Conservation (phyloP, 73 alveolate species). For the Paramecium sexaurelia region DNA sequence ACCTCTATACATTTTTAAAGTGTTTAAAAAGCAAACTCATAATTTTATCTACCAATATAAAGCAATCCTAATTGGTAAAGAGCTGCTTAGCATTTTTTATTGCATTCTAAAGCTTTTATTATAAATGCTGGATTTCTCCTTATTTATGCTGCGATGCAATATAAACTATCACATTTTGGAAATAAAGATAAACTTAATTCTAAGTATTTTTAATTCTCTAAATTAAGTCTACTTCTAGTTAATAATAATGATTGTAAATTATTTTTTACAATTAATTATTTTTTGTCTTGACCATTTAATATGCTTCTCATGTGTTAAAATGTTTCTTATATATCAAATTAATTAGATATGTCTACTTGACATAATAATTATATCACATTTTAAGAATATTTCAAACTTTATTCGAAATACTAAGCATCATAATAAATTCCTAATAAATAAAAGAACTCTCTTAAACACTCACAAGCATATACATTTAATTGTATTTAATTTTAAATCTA, state of each 20-base stretch:
- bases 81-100: conserved; percentile 31
- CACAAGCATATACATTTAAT: neutral
- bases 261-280: conserved; percentile 17
- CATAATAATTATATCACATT: neutral
- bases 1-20: conserved; percentile 12
- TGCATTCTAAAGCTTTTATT: conserved; percentile 24
- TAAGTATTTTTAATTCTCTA: neutral
- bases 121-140: neutral
- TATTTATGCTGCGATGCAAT: neutral
- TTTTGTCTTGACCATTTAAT: neutral
- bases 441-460: conserved; percentile 45
- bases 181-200: neutral
- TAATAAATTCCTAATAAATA: conserved; percentile 13
- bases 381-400: neutral
- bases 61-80: neutral
- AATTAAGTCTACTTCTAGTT: neutral
- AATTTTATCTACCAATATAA: neutral
- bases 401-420: neutral
- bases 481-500: neutral
- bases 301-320: conserved; percentile 1
- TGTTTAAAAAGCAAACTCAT: conserved; percentile 3
- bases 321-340: conserved; percentile 15
- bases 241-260: neutral
- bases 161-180: conserved; percentile 26
- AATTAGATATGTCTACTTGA: neutral